Conservation (phyloP, 805 yeast genomes). For the Candida golubevii region DNA sequence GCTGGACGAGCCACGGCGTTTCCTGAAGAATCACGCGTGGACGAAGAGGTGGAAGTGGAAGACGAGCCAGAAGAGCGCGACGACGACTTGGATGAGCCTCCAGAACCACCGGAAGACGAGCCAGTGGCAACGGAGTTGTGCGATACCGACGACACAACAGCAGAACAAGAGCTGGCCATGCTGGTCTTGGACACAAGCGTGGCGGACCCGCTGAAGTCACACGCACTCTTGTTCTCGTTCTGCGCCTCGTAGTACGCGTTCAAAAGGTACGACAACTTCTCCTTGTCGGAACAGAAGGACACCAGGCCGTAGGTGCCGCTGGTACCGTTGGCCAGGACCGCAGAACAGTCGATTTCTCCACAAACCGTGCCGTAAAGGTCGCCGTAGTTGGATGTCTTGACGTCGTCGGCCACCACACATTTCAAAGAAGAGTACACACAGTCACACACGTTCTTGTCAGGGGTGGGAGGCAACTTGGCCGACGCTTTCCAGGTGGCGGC, state of each 20-base stretch:
- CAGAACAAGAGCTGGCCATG: constrained; percentile 29
- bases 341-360: constrained; percentile 54
- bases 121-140: constrained; percentile 15
- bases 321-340: constrained; percentile 58
- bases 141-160: constrained; percentile 18
- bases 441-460: constrained; percentile 57
- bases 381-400: constrained; percentile 52
- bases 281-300: constrained; percentile 67
- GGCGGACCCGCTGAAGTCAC: constrained; percentile 47
- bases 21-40: constrained; percentile 19
- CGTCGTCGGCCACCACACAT: constrained; percentile 59
- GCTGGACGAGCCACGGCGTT: constrained; percentile 20
- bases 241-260: constrained; percentile 51
- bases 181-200: constrained; percentile 30
- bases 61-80: constrained; percentile 20
- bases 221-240: constrained; percentile 12
- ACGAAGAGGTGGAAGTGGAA: constrained; percentile 19
- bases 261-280: constrained; percentile 59
- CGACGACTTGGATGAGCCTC: constrained; percentile 18
- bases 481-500: constrained; percentile 60
- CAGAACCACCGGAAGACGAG: constrained; percentile 17
- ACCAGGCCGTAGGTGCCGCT: constrained; percentile 66
- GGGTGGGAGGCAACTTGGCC: constrained; percentile 74
- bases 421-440: constrained; percentile 53
- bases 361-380: constrained; percentile 58